Evolutionary conservation across 306 rosid genomes (phyloP).

Genomic region (Prunus salicina): DNA sequence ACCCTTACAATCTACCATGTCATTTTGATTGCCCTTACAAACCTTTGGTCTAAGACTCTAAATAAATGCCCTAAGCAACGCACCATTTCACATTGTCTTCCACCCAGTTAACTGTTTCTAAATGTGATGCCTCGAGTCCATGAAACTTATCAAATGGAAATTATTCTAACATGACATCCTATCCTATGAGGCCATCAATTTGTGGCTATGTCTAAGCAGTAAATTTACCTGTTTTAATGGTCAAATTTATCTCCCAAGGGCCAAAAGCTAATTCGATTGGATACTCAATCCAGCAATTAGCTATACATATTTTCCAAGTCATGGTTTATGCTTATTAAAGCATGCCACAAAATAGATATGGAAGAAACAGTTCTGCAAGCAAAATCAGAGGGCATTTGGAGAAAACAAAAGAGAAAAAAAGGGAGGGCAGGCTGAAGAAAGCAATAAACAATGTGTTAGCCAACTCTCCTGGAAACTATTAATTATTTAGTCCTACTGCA

Average conservation of each 20-base stretch:
- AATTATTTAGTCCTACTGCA: too few relatives aligned
- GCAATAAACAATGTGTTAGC: background rate
- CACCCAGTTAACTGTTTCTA: background rate
- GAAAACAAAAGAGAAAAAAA: background rate
- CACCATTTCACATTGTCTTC: background rate
- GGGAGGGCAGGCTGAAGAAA: background rate
- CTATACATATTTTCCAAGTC: background rate
- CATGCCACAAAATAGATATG: too few relatives aligned
- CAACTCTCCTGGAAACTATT: too few relatives aligned
- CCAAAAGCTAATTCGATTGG: background rate
- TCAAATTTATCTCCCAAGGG: background rate
- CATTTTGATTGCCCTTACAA: background rate
- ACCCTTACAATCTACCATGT: background rate
- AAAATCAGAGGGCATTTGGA: background rate
- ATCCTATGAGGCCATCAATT: background rate
- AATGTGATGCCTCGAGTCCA: background rate
- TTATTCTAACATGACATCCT: background rate
- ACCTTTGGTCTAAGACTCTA: background rate
- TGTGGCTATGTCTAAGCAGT: background rate
- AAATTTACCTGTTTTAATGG: background rate
- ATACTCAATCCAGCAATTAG: background rate
- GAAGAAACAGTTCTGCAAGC: background rate
- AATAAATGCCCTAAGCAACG: background rate
- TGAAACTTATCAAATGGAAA: background rate
- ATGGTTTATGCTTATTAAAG: background rate